Evolutionary conservation across 345 rosid species (phyloP).

Genomic region (Angophora floribunda): DNA sequence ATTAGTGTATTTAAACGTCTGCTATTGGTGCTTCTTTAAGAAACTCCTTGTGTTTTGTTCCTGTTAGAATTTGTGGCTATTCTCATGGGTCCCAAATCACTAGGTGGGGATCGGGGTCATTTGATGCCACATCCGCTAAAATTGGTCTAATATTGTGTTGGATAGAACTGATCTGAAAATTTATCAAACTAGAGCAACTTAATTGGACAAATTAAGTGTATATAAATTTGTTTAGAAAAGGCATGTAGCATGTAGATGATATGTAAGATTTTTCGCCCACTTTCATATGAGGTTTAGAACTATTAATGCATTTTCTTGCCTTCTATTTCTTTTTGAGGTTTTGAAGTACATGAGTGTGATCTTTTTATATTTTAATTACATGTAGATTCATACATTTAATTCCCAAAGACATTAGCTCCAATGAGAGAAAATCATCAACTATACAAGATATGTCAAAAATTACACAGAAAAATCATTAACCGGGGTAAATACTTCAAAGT

Average conservation of each 20-base stretch:
- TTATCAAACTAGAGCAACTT: not conserved
- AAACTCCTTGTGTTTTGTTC: no score
- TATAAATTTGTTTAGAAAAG: not conserved
- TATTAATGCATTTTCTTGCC: not conserved
- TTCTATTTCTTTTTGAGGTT: not conserved
- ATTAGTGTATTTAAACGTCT: no score
- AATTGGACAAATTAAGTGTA: not conserved
- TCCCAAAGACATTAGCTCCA: not conserved
- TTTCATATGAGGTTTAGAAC: not conserved
- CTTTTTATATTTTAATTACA: no score
- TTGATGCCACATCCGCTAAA: rapidly evolving
- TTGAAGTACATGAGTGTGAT: no score
- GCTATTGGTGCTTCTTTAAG: no score
- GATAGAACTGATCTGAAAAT: rapidly evolving
- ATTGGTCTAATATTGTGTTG: not conserved
- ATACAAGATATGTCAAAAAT: not conserved
- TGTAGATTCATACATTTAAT: not conserved
- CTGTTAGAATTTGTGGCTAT: rapidly evolving
- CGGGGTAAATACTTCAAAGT: no score
- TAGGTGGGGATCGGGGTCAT: no score
- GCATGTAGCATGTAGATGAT: not conserved
- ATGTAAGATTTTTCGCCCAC: not conserved
- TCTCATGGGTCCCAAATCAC: no score
- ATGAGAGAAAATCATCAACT: not conserved
- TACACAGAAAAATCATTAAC: rapidly evolving